A percentile compares a stretch with the other conserved stretches of the same genome.
Conservation (phyloP, 2,329 filamentous ascomycete species). For the Trichothecium roseum region DNA sequence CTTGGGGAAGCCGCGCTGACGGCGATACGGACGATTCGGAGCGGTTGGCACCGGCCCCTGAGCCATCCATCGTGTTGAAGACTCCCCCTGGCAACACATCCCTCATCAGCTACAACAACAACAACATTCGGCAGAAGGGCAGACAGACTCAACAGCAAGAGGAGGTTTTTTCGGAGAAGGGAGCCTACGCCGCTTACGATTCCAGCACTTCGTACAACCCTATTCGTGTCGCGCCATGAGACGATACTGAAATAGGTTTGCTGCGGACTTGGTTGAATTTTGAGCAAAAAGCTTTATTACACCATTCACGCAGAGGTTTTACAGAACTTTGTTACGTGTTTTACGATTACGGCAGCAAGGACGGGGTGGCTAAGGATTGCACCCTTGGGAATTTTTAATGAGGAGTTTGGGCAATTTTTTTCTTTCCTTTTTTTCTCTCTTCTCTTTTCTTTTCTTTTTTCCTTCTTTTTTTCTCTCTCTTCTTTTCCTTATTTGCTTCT, state of each 20-base stretch:
- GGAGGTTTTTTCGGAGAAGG: conserved; percentile 19
- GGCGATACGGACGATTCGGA: conserved; percentile 74
- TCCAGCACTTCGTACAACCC: conserved; percentile 24
- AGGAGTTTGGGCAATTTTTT: too few species aligned
- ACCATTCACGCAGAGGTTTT: background rate
- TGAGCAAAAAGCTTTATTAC: background rate
- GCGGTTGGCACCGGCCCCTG: conserved; percentile 47
- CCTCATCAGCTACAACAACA: conserved; percentile 35
- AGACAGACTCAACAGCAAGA: conserved; percentile 15
- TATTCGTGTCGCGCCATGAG: conserved; percentile 10
- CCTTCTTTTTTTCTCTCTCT: too few species aligned
- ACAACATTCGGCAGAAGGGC: conserved; percentile 31
- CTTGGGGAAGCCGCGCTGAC: conserved; percentile 89
- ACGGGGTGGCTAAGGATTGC: too few species aligned
- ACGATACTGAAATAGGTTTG: background rate
- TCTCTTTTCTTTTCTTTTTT: background rate
- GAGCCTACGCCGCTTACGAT: conserved; percentile 21
- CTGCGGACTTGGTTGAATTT: background rate
- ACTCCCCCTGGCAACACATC: conserved; percentile 31
- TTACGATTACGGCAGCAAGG: too few species aligned
- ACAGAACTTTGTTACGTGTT: too few species aligned
- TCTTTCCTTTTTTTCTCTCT: too few species aligned
- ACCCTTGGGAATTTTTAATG: too few species aligned
- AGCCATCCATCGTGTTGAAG: conserved; percentile 28
- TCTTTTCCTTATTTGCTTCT: too few species aligned